Evolutionary conservation across 179 eudicot species (phyloP), one percentile per base, ranked within the genome.

Genomic region (Amaranthus tricolor): DNA sequence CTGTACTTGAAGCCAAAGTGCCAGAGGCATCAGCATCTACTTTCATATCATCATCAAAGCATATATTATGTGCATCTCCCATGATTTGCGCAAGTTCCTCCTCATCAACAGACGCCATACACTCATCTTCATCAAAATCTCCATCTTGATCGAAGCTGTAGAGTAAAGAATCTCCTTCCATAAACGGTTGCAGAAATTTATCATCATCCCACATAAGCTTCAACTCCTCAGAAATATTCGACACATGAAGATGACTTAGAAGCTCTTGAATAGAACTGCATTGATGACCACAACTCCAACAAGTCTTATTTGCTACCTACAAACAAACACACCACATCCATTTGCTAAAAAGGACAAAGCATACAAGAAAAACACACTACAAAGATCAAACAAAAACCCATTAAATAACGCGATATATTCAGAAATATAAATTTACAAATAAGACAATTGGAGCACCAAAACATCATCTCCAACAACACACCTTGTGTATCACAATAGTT

Each of bases 141-240:
- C 82, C 86, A 66, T 87, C 94, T 72, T 87, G 90, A 72, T 76
- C 87, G 84, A 91, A 94, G 75, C 87, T 91, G 73, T 84, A 92
- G 53, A 94, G 77, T 12, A 94, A 85, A 19, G 96, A 73, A 82
- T 94, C 98, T 45, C 89, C 97, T 84, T 88, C 82, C 88, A 88
- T 20, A 77, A 82, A 86, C 49, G 98, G 96, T 62, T 80, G 88
- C 21, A 94, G 83, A 81, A 83, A 94, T 60, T 75, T 85, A 66
- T 92, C 96, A 75, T 92, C 89, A 77, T 85, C 84, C 98, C 97
- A 94, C 57, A 85, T 83, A 68, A 74, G 69, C 66, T 15, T 78
- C 84, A 71, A 69, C 5, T 75, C 81, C 55, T 77, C 77, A 15
- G 72, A 75, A 75, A 50, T 66, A 12, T 60, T 83, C 9, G 69